Base-by-base conservation (phyloP, 2,329 filamentous ascomycete genomes). In the Xylaria sp. region DNA sequence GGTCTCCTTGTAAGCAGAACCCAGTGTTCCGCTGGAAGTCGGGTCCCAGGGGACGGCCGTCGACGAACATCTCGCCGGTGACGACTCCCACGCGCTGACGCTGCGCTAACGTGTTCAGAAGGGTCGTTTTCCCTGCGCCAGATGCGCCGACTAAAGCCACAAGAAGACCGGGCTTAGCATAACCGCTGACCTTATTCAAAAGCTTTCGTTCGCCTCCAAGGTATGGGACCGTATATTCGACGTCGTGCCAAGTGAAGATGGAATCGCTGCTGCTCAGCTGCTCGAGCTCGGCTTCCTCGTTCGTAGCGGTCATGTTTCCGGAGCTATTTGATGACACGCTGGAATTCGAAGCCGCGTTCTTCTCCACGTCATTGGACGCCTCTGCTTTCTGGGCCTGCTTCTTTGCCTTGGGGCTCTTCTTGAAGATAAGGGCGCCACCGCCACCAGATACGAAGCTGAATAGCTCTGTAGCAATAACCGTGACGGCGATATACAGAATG, bases 71-170 rank as follows among this genome's bases (percentile, higher is more conserved):
- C 57, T 91, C 87, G 13, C 91, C 91, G n/a, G 81, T 80, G 2
- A 92, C 84, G 12, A 91, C 84, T 66, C 91, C 90, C 64, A 84
- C 85, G 18, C 83, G 89, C 77, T 94, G 90, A 2, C 93, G 88
- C 76, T 94, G 92, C 0, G 92, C 90, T 0, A 88, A 78, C 0
- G 91, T 93, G 79, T 96, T 94, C 20, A 97, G 84, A 0, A 97
- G 82, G 0, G 93, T 96, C 0, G 92, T 94, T 81, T 97, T 97
- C 13, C 93, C 94, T 9, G 94, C 93, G 52, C 92, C 92, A 3
- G 89, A 93, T 1, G 91, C 92, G 63, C 94, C 94, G 85, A 96
- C 93, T 0, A 97, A 83, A 0, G 93, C 93, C 52, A 93, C 89
- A 87, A 97, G 90, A 20, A 91, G 81, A 20, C 93, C 93, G 0